phyloP scores from a whole-genome alignment of 139 green algal species.

The Dunaliella primolecta region DNA sequence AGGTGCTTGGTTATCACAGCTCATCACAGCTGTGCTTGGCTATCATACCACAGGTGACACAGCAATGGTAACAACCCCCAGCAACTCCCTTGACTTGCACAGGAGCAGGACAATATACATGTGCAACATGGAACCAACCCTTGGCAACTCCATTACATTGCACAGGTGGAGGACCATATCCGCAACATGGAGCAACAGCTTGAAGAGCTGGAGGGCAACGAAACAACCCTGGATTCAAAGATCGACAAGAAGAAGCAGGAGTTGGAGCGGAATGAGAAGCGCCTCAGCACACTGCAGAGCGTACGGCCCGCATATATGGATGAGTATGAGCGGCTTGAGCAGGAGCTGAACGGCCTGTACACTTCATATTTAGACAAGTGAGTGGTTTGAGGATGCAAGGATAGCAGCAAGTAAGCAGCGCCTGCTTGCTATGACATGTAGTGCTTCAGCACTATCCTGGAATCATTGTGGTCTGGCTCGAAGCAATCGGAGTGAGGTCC shows the following conservation, averaged over 20 bases:
- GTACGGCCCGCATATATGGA: slow-evolving; percentile 83
- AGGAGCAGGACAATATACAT: too few species aligned
- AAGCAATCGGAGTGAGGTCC: too few species aligned
- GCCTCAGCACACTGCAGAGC: slow-evolving; percentile 54
- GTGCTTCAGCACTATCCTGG: not conserved
- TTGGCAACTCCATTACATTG: too few species aligned
- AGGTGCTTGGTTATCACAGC: too few species aligned
- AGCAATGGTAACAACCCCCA: too few species aligned
- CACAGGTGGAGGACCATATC: slow-evolving; percentile 50
- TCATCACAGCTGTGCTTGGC: too few species aligned
- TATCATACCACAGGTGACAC: too few species aligned
- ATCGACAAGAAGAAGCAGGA: slow-evolving; percentile 68
- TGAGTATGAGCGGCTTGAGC: slow-evolving; percentile 78
- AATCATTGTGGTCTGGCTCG: too few species aligned
- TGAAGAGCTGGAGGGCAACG: slow-evolving; percentile 54
- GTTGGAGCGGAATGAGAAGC: slow-evolving; percentile 78
- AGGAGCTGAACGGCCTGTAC: slow-evolving; percentile 70
- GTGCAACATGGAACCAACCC: too few species aligned
- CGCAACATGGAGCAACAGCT: slow-evolving; percentile 51
- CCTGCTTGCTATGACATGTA: not conserved
- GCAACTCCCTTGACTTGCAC: too few species aligned
- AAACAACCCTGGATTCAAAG: slow-evolving; percentile 60
- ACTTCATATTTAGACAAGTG: slow-evolving; percentile 47
- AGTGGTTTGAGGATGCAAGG: not conserved
- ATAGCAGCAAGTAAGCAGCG: not conserved